Evolutionary conservation across 768 basidiomycete genomes (phyloP), one percentile per base, ranked within the genome.

Genomic region (Rubroboletus satanas): DNA sequence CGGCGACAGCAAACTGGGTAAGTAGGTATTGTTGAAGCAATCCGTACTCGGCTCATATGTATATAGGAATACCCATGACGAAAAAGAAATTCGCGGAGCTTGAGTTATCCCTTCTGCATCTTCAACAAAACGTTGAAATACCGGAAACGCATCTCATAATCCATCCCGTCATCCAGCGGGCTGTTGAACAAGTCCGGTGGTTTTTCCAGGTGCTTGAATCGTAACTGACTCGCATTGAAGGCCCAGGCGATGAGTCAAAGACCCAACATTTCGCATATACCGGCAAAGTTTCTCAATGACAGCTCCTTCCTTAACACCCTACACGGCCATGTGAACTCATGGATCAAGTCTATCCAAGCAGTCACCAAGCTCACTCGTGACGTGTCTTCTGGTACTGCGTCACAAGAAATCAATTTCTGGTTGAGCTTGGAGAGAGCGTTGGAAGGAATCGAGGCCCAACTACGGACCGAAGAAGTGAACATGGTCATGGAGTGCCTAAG

Each of bases 351-450:
- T 31, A 96, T 98, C 52, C 97, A 98, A 70, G 83, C 88, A 0
- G 94, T 98, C 48, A 98, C 97, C 7, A 97, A 96, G 68, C 83
- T 99, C n/a, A 87, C 84, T 2, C 79, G 97, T 23, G 96, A 98
- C 64, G 96, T 98, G 32, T 79, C 86, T 0, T 91, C 90, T 5
- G 96, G 96, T 2, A 98, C 96, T 0, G 96, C 97, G 2, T 95
- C 93, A 0, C 97, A 99, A 66, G 97, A 98, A 70, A 94, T 99
- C 77, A 98, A 98, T 71, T 98, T 99, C 66, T 98, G 97, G 97
- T 77, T 98, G 23, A 90, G 88, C 69, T 79, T 99, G 70, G 97
- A 99, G 69, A 79, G 90, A 42, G 94, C 94, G 7, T 71, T 99
- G 59, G 97, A 98, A 65, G 88, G 83, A 0, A 98, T 98, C 65